phyloP scores from a whole-genome alignment of 768 basidiomycete species.

The Rhodotorula toruloides region DNA sequence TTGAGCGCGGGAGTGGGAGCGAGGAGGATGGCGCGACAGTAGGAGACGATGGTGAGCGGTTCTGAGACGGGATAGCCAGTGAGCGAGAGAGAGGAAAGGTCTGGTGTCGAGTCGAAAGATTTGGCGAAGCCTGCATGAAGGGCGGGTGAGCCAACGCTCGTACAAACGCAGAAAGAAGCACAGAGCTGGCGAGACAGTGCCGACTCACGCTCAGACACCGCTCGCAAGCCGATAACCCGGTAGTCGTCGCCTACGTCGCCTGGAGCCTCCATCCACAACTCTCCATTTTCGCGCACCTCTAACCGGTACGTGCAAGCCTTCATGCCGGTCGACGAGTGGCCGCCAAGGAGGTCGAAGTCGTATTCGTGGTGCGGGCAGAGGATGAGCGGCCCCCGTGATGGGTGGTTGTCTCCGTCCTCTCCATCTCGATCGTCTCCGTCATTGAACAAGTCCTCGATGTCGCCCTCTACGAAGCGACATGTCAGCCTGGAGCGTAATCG shows the following conservation, averaged over 20 bases:
- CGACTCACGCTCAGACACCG: constrained; percentile 65
- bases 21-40: constrained; percentile 71
- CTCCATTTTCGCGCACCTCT: constrained; percentile 48
- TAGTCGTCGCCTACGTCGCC: constrained; percentile 53
- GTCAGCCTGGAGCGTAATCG: not conserved
- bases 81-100: constrained; percentile 16
- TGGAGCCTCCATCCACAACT: constrained; percentile 61
- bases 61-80: constrained; percentile 5
- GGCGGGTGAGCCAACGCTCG: constrained; percentile 41
- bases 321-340: constrained; percentile 65
- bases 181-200: too few species aligned
- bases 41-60: constrained; percentile 68
- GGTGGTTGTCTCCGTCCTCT: not conserved
- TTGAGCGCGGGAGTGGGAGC: constrained; percentile 66
- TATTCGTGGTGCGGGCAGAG: constrained; percentile 47
- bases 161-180: too few species aligned
- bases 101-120: constrained; percentile 52
- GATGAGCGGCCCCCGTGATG: too few species aligned
- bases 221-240: constrained; percentile 63
- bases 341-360: constrained; percentile 66
- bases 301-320: constrained; percentile 64
- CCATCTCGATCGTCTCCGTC: not conserved
- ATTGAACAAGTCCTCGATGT: constrained; percentile 11
- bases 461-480: not conserved
- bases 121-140: constrained; percentile 56